Evolutionary conservation across 148 eudicot genomes (phyloP).

Genomic region (Salicornia ramosissima): DNA sequence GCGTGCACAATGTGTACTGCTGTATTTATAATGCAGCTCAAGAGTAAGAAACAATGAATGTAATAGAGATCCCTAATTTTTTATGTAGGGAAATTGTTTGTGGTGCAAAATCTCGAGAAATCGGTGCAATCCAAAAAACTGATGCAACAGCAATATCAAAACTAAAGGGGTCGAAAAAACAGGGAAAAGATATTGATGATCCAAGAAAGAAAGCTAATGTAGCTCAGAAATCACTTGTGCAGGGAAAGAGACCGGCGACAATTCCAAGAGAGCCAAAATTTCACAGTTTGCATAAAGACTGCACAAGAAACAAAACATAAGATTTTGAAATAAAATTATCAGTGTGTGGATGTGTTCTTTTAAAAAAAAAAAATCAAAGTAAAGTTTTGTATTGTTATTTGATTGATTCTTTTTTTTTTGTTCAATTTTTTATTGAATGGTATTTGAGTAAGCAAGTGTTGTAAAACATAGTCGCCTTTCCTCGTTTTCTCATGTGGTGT

Average conservation of each 20-base stretch:
- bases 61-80: background rate
- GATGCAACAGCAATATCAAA: constrained; percentile 18
- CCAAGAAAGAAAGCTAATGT: constrained; percentile 20
- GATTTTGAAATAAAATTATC: too few relatives aligned
- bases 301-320: constrained; percentile 30
- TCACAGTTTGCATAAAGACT: constrained; percentile 32
- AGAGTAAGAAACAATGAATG: background rate
- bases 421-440: constrained; percentile 55
- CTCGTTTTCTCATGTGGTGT: background rate
- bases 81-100: constrained; percentile 30
- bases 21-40: background rate
- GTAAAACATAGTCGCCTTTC: background rate
- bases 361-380: too few relatives aligned
- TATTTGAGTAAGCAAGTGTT: background rate
- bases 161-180: constrained; percentile 22
- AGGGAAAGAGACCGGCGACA: constrained; percentile 33
- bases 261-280: constrained; percentile 44
- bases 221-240: constrained; percentile 22
- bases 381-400: background rate
- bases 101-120: constrained; percentile 22
- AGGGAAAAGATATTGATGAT: background rate
- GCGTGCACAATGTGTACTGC: constrained; percentile 7
- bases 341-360: background rate
- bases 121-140: constrained; percentile 24
- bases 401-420: constrained; percentile 9